Conservation (phyloP, 176 grass and related monocot species). For the Saccharum officinarum region DNA sequence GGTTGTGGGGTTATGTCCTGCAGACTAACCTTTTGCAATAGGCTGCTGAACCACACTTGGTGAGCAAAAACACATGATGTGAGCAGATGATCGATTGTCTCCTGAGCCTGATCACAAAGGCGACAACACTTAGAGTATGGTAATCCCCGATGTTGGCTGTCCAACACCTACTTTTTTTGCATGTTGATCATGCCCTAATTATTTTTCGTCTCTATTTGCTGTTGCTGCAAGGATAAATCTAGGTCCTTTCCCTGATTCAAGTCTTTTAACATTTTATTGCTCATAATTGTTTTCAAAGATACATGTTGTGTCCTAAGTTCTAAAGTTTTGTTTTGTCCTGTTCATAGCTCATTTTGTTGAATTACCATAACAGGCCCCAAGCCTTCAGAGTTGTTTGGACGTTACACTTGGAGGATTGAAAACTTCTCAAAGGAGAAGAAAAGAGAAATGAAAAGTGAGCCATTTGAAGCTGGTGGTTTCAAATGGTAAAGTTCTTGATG, state of each 20-base stretch:
- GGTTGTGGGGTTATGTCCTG: not conserved
- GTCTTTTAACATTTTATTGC: not conserved
- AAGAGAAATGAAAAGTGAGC: constrained; percentile 91
- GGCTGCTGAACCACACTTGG: not conserved
- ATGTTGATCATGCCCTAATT: constrained; percentile 10
- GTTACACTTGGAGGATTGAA: constrained; percentile 89
- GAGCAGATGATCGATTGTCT: not conserved
- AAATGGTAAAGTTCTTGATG: constrained; percentile 70
- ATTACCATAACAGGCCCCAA: constrained; percentile 57
- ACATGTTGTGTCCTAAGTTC: not conserved
- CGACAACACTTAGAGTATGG: not conserved
- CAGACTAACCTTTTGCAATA: not conserved
- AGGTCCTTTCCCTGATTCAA: constrained; percentile 15
- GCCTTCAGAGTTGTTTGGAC: constrained; percentile 76
- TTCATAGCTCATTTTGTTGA: constrained; percentile 16
- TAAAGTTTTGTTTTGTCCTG: constrained; percentile 11
- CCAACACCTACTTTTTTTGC: not conserved
- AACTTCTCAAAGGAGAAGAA: constrained; percentile 95
- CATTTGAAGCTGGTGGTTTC: constrained; percentile 97
- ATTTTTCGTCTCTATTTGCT: constrained; percentile 7
- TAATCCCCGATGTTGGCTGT: not conserved
- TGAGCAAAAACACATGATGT: not conserved
- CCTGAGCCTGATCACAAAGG: not conserved
- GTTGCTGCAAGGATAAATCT: constrained; percentile 12
- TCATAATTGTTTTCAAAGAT: constrained; percentile 2